A percentile compares a stretch with the other conserved stretches of the same genome.
Conservation (phyloP, 495 filamentous ascomycete species). For the Sabuloglossum arenarium region DNA sequence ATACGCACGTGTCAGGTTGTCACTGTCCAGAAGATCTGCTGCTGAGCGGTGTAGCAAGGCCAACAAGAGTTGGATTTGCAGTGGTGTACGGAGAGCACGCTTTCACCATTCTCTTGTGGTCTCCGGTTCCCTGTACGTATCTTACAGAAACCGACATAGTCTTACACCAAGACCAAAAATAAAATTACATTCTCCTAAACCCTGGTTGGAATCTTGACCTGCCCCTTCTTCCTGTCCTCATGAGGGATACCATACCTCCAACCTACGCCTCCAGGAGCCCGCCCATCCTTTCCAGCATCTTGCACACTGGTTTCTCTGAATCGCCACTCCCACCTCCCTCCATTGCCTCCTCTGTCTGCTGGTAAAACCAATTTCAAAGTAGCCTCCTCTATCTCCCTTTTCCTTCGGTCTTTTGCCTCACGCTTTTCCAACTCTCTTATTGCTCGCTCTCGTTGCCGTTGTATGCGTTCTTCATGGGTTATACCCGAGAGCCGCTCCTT, state of each 20-base stretch:
- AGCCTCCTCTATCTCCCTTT: constrained; percentile 14
- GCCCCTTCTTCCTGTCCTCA: constrained; percentile 50
- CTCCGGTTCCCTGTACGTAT: not conserved
- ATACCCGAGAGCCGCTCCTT: constrained; percentile 21
- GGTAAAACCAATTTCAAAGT: constrained; percentile 22
- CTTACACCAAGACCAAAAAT: not conserved
- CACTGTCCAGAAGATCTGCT: too few relatives aligned
- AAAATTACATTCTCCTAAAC: constrained; percentile 18
- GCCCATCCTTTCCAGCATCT: constrained; percentile 32
- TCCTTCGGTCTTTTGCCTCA: constrained; percentile 16
- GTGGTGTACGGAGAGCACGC: not conserved
- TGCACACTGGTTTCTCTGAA: constrained; percentile 45
- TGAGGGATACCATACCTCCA: constrained; percentile 48
- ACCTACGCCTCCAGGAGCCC: constrained; percentile 22
- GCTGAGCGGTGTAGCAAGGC: not conserved
- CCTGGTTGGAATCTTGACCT: constrained; percentile 48
- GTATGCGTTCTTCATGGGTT: constrained; percentile 16
- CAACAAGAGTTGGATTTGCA: not conserved
- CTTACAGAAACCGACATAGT: not conserved
- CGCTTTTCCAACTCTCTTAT: constrained; percentile 15
- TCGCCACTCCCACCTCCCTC: constrained; percentile 58
- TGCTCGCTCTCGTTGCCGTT: constrained; percentile 21
- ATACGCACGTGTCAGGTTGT: too few relatives aligned
- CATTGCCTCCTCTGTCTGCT: constrained; percentile 21
- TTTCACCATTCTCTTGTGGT: not conserved